Base-by-base conservation (phyloP, 2,329 filamentous ascomycete genomes). In the Ophiostoma triangulosporum region DNA sequence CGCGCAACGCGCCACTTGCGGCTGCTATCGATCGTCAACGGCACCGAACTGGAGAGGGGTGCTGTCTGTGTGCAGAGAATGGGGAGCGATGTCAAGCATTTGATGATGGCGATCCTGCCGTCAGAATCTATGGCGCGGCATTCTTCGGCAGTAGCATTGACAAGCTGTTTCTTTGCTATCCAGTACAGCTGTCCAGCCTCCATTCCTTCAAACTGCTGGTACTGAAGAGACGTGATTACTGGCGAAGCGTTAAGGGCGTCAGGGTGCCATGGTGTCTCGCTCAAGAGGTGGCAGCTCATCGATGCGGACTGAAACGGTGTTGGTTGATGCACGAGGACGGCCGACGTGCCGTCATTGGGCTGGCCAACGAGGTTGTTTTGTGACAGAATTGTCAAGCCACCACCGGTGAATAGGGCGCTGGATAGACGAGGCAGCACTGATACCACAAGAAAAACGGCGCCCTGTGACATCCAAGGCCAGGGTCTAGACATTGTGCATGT, bases 91-190 rank as follows among this genome's bases (percentile, higher is more conserved):
- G 46, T 53, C 43, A 48, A 38, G 54, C 64, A 65, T 54, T 70
- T 65, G 27, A 70, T 56, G 5, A 63, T 63, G 1, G 68, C 60
- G 0, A 68, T 58, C 36, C 67, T 68, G 24, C 70, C 69, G 3
- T 60, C 60, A 8, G 63, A 61, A 36, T 64, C 60, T 40, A 64
- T 60, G 4, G 55, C 57, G 7, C 60, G 57, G 52, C 63, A 65
- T 35, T 32, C 48, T 38, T 57, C 54, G 6, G 46, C 29, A 6
- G 50, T 48, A 3, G 48, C 26, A 17, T 46, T 20, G 7, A 20
- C 46, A 17, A 15, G 22, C 12, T 20, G 48, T 20, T 9, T 15
- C 51, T 61, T 58, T 54, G 55, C 45, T 6, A 64, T 51, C 62
- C 62, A 64, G 56, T 62, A 64, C 8, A 58, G 50, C 50, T 64